A percentile compares a stretch with the other conserved stretches of the same genome.
These are phyloP conservation scores for Oehlia diaphana DNA, from an alignment of 192 early-diverging fungal genomes.

Conservation along the genomic window DNA sequence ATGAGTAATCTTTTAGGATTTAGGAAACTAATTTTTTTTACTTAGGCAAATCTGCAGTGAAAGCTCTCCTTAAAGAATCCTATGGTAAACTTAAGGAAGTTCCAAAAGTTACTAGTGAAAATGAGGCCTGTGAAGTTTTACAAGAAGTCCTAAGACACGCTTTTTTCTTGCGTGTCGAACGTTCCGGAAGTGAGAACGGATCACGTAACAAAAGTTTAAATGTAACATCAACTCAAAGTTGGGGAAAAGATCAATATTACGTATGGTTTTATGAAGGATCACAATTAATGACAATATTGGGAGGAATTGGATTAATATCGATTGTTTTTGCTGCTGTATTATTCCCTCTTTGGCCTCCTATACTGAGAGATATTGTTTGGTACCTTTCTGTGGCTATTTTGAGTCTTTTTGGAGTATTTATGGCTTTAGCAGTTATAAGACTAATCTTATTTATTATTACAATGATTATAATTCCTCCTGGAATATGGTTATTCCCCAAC, in stretches of 20 bases:
- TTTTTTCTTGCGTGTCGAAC: conserved; percentile 79
- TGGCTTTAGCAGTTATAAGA: conserved; percentile 84
- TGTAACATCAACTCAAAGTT: conserved; percentile 61
- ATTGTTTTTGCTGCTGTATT: conserved; percentile 90
- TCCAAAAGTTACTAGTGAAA: conserved; percentile 56
- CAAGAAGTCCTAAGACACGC: conserved; percentile 66
- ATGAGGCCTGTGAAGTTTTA: conserved; percentile 65
- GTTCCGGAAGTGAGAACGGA: conserved; percentile 43
- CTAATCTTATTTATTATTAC: conserved; percentile 81
- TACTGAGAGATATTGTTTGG: conserved; percentile 82
- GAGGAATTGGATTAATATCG: conserved; percentile 75
- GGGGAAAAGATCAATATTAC: conserved; percentile 83
- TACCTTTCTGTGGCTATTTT: conserved; percentile 83
- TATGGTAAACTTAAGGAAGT: conserved; percentile 37
- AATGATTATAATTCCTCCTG: conserved; percentile 68
- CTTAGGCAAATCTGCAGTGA: conserved; percentile 68
- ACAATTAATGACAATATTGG: conserved; percentile 73
- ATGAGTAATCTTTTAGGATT: conserved; percentile 24
- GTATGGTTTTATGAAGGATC: conserved; percentile 93
- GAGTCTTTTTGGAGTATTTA: conserved; percentile 86
- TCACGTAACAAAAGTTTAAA: conserved; percentile 44
- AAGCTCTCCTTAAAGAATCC: conserved; percentile 53
- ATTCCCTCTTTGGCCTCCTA: conserved; percentile 95
- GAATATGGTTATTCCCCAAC: conserved; percentile 97
- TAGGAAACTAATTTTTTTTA: background rate